Conservation (phyloP, 768 basidiomycete genomes). For the Lanmaoa pseudosensibilis region DNA sequence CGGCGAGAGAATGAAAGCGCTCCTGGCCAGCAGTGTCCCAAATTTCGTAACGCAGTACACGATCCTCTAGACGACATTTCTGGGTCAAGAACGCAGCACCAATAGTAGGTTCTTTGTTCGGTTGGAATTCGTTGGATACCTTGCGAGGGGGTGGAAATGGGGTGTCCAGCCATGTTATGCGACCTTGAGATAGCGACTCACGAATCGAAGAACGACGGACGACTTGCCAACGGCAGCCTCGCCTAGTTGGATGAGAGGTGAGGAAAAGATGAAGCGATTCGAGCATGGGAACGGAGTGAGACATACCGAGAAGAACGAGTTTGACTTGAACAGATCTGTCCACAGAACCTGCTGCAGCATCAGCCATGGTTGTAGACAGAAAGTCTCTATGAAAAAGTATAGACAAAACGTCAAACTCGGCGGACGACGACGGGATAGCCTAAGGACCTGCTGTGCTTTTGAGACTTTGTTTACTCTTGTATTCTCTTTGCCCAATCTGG, state of each 20-base stretch:
- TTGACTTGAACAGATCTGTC: constrained; percentile 98
- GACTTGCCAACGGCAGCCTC: constrained; percentile 99
- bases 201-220: constrained; percentile 96
- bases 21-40: constrained; percentile 97
- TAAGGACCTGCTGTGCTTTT: not conserved
- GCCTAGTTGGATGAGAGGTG: constrained; percentile 47
- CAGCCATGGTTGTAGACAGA: constrained; percentile 53
- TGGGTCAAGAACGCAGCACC: constrained; percentile 95
- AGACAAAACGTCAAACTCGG: not conserved
- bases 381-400: constrained; percentile 7
- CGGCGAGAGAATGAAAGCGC: constrained; percentile 95
- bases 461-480: constrained; percentile 25
- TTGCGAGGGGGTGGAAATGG: constrained; percentile 28
- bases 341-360: constrained; percentile 67
- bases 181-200: constrained; percentile 42
- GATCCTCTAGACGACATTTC: constrained; percentile 94
- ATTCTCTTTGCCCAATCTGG: constrained; percentile 2
- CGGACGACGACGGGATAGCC: not conserved
- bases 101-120: constrained; percentile 98
- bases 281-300: not conserved
- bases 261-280: not conserved
- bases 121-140: constrained; percentile 97
- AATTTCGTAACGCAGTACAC: constrained; percentile 90
- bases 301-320: constrained; percentile 88
- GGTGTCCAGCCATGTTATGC: constrained; percentile 1